phyloP scores from a whole-genome alignment of 192 early-diverging fungal genomes.

The Allomyces macrogynus region DNA sequence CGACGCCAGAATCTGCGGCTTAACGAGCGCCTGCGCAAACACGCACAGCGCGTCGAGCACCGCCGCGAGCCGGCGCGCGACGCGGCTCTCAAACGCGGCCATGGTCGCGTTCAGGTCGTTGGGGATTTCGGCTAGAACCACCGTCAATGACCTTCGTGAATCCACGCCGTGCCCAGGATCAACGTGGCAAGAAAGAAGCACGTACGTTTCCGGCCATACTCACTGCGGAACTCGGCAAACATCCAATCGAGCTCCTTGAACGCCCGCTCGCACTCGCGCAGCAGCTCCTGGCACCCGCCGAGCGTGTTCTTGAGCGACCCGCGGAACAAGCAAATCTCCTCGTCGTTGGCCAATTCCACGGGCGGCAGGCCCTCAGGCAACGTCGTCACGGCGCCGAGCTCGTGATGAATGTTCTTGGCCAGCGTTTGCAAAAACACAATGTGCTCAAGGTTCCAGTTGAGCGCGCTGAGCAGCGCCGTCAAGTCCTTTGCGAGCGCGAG shows the following conservation, averaged over 20 bases:
- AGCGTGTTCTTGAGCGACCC: too few relatives aligned
- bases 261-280: background rate
- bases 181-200: background rate
- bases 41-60: background rate
- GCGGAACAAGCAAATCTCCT: too few relatives aligned
- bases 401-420: too few relatives aligned
- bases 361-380: too few relatives aligned
- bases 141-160: background rate
- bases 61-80: background rate
- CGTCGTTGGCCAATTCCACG: too few relatives aligned
- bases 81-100: background rate
- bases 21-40: background rate
- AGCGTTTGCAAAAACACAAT: too few relatives aligned
- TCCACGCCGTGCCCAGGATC: background rate
- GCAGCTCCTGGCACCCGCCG: too few relatives aligned
- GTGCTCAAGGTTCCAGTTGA: too few relatives aligned
- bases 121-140: background rate
- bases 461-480: too few relatives aligned
- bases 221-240: background rate
- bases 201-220: background rate
- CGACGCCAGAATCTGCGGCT: background rate
- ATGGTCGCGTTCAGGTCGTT: background rate
- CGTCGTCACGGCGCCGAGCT: too few relatives aligned
- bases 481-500: too few relatives aligned
- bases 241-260: background rate